Evolutionary conservation across 345 rosid species (phyloP), one percentile per base, ranked within the genome.

Genomic region (Sisymbrium irio): DNA sequence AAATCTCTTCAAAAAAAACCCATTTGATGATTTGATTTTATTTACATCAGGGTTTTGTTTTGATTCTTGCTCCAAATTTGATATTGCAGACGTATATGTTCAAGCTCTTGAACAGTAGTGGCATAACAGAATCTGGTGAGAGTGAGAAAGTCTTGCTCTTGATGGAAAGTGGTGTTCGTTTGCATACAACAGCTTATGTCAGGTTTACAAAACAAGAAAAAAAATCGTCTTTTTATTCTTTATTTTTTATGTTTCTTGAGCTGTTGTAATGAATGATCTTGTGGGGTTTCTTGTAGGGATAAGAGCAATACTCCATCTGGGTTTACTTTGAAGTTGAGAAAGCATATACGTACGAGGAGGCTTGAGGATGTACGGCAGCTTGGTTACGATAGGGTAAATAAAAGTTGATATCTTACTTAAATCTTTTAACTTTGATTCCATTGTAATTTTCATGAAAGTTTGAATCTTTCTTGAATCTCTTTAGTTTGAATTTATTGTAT

Each of bases 231-330:
- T 14, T 19, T 30, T 22, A 28, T 47, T 65, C 30, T 57, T 18
- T 46, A 1, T 14, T 22, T n/a, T 19, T 19, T 17, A 8, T 0
- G 10, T 7, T 25, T 17, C 18, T 15, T 42, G 0, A 6, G 41
- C 10, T 17, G 1, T 51, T 37, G 63, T 35, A 9, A 11, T 15
- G 49, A 25, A 2, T 41, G 47, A 39, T 62, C 18, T 49, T 49
- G 18, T 69, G 40, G 11, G 11, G 15, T 36, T 62, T 15, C 56
- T 27, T 76, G 19, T 66, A 95, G 99, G 73, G 99, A 95, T 67
- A 95, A 95, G 85, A 95, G 91, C 53, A 95, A 95, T 64, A 95
- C 97, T 9, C 99, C 99, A 42, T 95, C 99, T 58, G 99, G 98
- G 15, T 92, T 95, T 83, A 95, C 99, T 62, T 82, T 95, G 54